Percentiles rank a stretch among this genome's conserved stretches.
Conservation (phyloP, 225 moss, liverwort and hornwort genomes). For the Pleurozium schreberi region DNA sequence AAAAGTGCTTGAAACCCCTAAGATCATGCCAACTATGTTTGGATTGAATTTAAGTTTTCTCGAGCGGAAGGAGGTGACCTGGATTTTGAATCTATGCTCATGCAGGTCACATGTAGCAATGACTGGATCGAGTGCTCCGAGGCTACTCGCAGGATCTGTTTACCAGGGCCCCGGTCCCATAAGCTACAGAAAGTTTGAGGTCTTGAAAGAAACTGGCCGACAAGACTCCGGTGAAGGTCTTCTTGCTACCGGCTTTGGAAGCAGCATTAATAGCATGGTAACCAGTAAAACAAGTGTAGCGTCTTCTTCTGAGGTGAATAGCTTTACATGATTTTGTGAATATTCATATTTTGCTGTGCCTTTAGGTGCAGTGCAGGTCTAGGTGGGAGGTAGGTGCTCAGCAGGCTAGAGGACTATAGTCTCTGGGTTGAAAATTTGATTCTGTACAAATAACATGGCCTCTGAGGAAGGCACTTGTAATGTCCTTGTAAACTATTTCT, state of each 20-base stretch:
- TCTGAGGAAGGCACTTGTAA: neutral
- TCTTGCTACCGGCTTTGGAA: conserved; percentile 45
- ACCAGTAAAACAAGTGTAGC: conserved; percentile 29
- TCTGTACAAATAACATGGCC: neutral
- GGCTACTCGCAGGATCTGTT: conserved; percentile 76
- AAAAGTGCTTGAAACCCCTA: neutral
- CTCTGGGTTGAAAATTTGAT: neutral
- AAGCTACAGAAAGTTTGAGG: conserved; percentile 63
- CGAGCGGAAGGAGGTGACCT: neutral
- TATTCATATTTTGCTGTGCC: conserved; percentile 8
- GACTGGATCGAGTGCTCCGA: conserved; percentile 53
- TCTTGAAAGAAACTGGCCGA: conserved; percentile 56
- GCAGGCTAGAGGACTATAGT: neutral
- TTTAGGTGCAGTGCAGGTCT: neutral
- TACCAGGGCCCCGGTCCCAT: conserved; percentile 58
- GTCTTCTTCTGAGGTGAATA: conserved; percentile 30
- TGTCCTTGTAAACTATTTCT: conserved; percentile 3
- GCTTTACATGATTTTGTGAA: conserved; percentile 4
- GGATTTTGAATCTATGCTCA: neutral
- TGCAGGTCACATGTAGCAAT: conserved; percentile 61
- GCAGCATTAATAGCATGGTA: conserved; percentile 20
- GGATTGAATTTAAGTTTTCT: neutral
- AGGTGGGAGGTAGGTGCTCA: conserved; percentile 1
- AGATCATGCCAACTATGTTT: neutral
- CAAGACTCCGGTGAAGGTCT: conserved; percentile 64